Conservation (phyloP, 495 filamentous ascomycete genomes). For the Jackrogersella minutella region DNA sequence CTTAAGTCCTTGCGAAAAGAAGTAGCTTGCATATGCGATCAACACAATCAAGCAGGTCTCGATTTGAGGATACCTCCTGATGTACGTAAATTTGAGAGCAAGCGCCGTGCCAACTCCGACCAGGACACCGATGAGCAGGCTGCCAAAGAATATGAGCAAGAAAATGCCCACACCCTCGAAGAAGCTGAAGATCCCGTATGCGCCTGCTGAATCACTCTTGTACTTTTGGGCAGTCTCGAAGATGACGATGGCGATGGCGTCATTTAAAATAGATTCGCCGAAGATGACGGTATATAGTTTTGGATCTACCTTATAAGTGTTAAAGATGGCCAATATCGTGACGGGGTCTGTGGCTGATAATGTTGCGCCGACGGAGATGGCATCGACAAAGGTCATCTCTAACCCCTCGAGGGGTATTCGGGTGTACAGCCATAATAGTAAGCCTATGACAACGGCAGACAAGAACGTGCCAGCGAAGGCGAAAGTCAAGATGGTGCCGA, state of each 20-base stretch:
- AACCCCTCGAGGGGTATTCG: constrained; percentile 84
- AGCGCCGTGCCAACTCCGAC: constrained; percentile 89
- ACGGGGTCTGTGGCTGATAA: constrained; percentile 97
- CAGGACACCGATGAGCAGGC: constrained; percentile 83
- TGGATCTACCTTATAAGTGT: constrained; percentile 97
- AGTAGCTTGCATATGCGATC: constrained; percentile 95
- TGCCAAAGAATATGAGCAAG: constrained; percentile 94
- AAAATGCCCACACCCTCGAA: constrained; percentile 94
- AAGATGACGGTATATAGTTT: constrained; percentile 99
- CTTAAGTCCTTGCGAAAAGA: constrained; percentile 91
- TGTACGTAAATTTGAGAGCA: constrained; percentile 89
- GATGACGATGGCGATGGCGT: constrained; percentile 96
- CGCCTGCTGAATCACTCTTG: constrained; percentile 66
- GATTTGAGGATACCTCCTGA: constrained; percentile 91
- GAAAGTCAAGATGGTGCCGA: constrained; percentile 97
- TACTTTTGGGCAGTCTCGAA: constrained; percentile 97
- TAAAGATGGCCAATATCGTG: constrained; percentile 98
- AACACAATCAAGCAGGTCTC: constrained; percentile 94
- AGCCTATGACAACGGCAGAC: constrained; percentile 88
- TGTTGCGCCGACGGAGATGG: constrained; percentile 93
- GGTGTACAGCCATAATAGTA: constrained; percentile 88
- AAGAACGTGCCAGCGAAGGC: constrained; percentile 98
- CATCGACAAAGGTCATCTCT: constrained; percentile 88
- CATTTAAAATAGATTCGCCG: constrained; percentile 96
- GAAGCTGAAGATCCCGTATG: constrained; percentile 74